These are phyloP conservation scores for Cyberlindnera amylophila DNA, from an alignment of 805 yeast genomes.

Conservation along the genomic window DNA sequence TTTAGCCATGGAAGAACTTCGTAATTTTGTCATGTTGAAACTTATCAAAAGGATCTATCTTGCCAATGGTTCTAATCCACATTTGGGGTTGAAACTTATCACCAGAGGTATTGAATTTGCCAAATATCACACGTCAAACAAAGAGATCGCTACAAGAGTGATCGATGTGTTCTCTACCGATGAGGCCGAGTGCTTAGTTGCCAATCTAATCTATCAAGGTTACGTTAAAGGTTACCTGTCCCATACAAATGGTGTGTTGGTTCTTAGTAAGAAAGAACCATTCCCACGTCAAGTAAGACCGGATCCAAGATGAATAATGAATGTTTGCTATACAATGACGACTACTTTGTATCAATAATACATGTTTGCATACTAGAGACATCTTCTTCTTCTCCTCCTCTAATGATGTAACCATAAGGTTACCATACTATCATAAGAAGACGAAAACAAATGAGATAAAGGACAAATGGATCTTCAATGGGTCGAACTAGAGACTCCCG, in stretches of 20 bases:
- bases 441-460: too few species aligned
- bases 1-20: conserved; percentile 50
- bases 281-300: conserved; percentile 47
- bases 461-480: too few species aligned
- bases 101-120: conserved; percentile 41
- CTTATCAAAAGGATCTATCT: conserved; percentile 40
- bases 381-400: too few species aligned
- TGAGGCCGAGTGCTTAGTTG: conserved; percentile 65
- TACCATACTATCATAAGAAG: too few species aligned
- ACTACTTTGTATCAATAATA: neutral
- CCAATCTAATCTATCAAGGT: conserved; percentile 58
- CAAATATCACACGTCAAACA: conserved; percentile 19
- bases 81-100: conserved; percentile 37
- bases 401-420: too few species aligned
- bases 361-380: too few species aligned
- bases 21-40: conserved; percentile 46
- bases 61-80: conserved; percentile 26
- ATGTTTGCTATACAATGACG: neutral
- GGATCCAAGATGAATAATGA: conserved; percentile 1
- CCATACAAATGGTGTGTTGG: conserved; percentile 68
- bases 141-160: conserved; percentile 2
- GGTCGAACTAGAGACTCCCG: too few species aligned
- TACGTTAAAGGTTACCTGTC: conserved; percentile 77
- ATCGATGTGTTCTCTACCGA: conserved; percentile 32
- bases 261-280: conserved; percentile 68